phyloP scores from a whole-genome alignment of 768 basidiomycete species.

The Lactarius deliciosus region DNA sequence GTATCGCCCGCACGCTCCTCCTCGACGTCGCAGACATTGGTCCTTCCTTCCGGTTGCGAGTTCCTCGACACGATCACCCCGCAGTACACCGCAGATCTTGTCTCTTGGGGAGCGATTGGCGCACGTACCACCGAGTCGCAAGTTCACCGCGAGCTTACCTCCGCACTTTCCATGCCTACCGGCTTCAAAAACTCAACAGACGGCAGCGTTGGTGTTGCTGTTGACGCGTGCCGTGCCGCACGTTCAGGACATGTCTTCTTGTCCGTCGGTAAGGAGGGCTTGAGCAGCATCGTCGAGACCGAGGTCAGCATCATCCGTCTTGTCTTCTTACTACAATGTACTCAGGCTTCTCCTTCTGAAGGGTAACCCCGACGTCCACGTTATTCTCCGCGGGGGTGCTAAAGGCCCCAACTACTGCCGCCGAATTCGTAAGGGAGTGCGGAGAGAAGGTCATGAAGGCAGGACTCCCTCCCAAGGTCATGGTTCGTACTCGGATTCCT shows the following conservation, averaged over 20 bases:
- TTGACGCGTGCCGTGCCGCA: conserved; percentile 95
- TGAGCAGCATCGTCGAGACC: conserved; percentile 94
- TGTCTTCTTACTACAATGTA: neutral
- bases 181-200: conserved; percentile 99
- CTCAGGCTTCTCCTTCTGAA: conserved; percentile 34
- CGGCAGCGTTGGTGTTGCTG: conserved; percentile 85
- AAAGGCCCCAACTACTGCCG: conserved; percentile 87
- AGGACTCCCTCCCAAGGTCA: conserved; percentile 73
- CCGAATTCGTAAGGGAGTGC: conserved; percentile 75
- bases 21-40: conserved; percentile 89
- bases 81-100: conserved; percentile 92
- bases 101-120: conserved; percentile 96
- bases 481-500: conserved; percentile 53
- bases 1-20: conserved; percentile 81
- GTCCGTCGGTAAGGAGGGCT: conserved; percentile 93
- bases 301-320: conserved; percentile 46
- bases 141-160: conserved; percentile 86
- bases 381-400: conserved; percentile 90
- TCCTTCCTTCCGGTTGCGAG: conserved; percentile 93
- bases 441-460: conserved; percentile 77
- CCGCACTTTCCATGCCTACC: conserved; percentile 89
- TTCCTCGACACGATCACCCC: conserved; percentile 79
- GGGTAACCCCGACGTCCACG: conserved; percentile 91
- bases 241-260: conserved; percentile 92
- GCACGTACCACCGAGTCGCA: conserved; percentile 91